phyloP scores from a whole-genome alignment of 108 stramenopile species.

The Schizochytrium sp. region DNA sequence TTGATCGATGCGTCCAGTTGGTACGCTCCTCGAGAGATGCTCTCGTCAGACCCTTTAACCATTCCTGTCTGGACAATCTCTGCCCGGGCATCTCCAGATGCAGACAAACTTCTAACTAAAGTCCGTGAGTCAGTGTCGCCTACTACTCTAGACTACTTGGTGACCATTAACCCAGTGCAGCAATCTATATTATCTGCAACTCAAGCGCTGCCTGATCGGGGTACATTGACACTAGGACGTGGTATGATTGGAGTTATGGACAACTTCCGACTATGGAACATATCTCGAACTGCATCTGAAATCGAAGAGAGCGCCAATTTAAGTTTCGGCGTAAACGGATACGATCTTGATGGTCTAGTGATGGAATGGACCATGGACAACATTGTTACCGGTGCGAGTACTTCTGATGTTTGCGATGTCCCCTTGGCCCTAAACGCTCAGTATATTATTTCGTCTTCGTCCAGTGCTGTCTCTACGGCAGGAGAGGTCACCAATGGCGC shows the following conservation, averaged over 20 bases:
- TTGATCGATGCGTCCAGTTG: background rate
- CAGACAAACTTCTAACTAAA: background rate
- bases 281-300: background rate
- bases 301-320: background rate
- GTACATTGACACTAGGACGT: background rate
- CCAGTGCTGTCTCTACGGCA: background rate
- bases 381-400: background rate
- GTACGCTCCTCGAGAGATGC: background rate
- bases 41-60: background rate
- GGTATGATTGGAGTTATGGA: slow-evolving; percentile 30
- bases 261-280: slow-evolving; percentile 19
- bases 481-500: background rate
- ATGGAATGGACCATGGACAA: slow-evolving; percentile 14
- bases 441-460: background rate
- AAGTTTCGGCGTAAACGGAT: background rate
- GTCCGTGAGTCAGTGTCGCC: background rate
- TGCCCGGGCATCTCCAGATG: background rate
- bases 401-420: background rate
- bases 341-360: background rate
- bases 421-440: background rate
- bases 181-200: background rate
- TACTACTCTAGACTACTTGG: background rate
- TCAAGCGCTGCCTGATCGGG: background rate
- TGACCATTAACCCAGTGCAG: background rate
- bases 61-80: background rate